These are phyloP conservation scores for Hyphopichia buzzinii DNA, from an alignment of 1,139 yeast species.

Conservation along the genomic window DNA sequence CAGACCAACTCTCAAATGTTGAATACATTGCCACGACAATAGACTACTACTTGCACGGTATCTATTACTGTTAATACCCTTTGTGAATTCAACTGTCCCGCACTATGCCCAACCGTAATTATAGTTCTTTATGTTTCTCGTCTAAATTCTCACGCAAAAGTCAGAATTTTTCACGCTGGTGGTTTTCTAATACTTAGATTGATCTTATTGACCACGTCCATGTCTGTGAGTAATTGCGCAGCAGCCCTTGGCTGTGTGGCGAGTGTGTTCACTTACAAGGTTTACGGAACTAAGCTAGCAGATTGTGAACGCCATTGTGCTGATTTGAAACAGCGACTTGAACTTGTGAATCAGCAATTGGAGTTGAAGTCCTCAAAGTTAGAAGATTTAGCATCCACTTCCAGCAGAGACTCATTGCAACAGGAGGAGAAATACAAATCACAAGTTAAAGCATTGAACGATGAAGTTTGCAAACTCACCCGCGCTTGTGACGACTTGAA, in stretches of 20 bases:
- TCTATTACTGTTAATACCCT: too few species aligned
- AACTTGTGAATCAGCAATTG: constrained; percentile 7
- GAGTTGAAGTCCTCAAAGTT: constrained; percentile 8
- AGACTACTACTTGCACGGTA: too few species aligned
- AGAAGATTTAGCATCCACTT: constrained; percentile 3
- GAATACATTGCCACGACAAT: too few species aligned
- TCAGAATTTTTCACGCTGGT: too few species aligned
- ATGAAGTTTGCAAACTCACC: not conserved
- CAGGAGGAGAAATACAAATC: not conserved
- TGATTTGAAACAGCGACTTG: constrained; percentile 13
- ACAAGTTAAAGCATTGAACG: not conserved
- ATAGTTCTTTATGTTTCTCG: too few species aligned
- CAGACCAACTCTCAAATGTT: too few species aligned
- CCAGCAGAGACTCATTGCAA: not conserved
- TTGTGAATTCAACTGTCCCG: too few species aligned
- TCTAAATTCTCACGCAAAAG: too few species aligned
- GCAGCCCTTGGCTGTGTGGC: constrained; percentile 26
- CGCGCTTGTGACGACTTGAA: constrained; percentile 8
- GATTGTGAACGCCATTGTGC: constrained; percentile 17
- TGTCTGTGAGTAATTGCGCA: constrained; percentile 16
- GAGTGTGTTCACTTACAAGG: constrained; percentile 22
- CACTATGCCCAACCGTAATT: too few species aligned
- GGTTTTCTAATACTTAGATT: too few species aligned
- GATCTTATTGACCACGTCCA: too few species aligned
- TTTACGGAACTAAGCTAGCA: constrained; percentile 23